Conservation (phyloP, 805 yeast genomes). For the Yarrowia phangngaensis region DNA sequence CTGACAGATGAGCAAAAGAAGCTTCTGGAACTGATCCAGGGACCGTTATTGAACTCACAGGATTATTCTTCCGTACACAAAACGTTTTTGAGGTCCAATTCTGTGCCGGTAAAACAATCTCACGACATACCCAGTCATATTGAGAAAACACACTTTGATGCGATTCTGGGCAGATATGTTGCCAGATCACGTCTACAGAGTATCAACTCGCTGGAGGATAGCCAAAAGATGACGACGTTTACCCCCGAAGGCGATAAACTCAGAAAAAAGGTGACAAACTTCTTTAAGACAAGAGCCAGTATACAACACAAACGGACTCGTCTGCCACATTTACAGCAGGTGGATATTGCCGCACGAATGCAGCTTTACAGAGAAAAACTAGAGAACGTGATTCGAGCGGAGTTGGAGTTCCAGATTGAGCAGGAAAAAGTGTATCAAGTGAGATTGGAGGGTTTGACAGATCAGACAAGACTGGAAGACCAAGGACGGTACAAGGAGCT, state of each 20-base stretch:
- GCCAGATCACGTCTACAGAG: not conserved
- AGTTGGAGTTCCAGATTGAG: not conserved
- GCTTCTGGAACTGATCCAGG: conserved; percentile 14
- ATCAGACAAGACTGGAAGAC: not conserved
- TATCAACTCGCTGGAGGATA: not conserved
- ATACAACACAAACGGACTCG: not conserved
- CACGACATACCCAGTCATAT: not conserved
- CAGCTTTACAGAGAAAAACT: not conserved
- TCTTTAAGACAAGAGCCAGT: not conserved
- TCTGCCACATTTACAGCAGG: not conserved
- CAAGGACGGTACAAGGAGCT: not conserved
- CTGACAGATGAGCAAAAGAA: conserved; percentile 1
- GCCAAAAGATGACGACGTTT: not conserved
- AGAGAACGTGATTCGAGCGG: not conserved
- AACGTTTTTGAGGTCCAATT: not conserved
- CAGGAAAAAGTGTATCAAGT: conserved; percentile 1
- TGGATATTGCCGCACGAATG: not conserved
- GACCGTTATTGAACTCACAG: not conserved
- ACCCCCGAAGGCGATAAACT: not conserved
- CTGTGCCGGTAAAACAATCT: too few relatives aligned
- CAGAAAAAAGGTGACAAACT: not conserved
- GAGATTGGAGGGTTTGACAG: not conserved
- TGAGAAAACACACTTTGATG: not conserved
- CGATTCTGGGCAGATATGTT: not conserved
- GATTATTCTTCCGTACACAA: not conserved